phyloP scores from a whole-genome alignment of 148 eudicot genomes.

The Heliosperma pusillum region DNA sequence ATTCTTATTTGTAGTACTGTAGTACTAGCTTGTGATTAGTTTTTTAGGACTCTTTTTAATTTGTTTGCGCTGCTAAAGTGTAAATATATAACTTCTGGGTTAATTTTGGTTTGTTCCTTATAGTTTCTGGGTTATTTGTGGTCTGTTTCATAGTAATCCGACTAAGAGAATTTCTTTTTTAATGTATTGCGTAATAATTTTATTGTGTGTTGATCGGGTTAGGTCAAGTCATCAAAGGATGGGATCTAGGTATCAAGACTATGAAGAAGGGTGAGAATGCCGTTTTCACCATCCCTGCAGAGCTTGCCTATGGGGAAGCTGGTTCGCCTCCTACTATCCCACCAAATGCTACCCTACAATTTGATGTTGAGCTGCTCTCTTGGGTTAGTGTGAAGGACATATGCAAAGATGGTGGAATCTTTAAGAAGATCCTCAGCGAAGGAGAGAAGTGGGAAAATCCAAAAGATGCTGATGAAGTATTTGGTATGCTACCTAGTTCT shows the following conservation, averaged over 20 bases:
- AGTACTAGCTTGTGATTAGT: not conserved
- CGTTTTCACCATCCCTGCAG: conserved; percentile 86
- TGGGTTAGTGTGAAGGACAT: conserved; percentile 94
- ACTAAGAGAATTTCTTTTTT: not conserved
- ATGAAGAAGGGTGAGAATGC: conserved; percentile 98
- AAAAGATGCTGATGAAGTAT: conserved; percentile 85
- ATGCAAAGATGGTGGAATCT: conserved; percentile 96
- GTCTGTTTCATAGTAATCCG: not conserved
- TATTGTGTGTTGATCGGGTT: conserved; percentile 15
- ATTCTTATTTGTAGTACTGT: not conserved
- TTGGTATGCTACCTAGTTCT: conserved; percentile 44
- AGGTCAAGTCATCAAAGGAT: conserved; percentile 98
- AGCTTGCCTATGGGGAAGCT: conserved; percentile 84
- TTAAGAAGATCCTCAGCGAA: conserved; percentile 70
- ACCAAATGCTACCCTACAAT: conserved; percentile 83
- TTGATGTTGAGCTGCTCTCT: conserved; percentile 81
- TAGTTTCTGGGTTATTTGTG: not conserved
- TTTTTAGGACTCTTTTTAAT: too few relatives aligned
- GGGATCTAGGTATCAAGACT: conserved; percentile 90
- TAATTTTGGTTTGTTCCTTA: not conserved
- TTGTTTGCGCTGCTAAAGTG: too few relatives aligned
- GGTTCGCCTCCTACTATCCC: conserved; percentile 96
- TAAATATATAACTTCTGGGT: too few relatives aligned
- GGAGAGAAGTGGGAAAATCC: conserved; percentile 99
- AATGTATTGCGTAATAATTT: not conserved